Evolutionary conservation across 768 basidiomycete genomes (phyloP).

Genomic region (Amanita phalloides): DNA sequence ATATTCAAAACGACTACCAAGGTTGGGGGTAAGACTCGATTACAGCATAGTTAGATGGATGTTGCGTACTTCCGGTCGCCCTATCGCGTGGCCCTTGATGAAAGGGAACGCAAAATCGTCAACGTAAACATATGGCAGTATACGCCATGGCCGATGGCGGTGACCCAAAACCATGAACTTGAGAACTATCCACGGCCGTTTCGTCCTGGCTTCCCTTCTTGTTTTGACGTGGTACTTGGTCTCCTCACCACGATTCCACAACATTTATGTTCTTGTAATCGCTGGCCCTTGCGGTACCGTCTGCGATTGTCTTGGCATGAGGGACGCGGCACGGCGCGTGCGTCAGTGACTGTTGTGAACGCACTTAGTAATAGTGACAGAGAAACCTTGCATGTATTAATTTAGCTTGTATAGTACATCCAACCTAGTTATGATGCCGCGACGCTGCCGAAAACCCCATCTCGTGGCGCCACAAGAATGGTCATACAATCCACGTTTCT

Average conservation of each 20-base stretch:
- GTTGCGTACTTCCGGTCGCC: slow-evolving; percentile 58
- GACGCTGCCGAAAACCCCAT: too few species aligned
- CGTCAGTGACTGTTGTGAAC: too few species aligned
- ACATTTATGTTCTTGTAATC: slow-evolving; percentile 11
- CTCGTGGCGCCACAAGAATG: too few species aligned
- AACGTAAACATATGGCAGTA: slow-evolving; percentile 66
- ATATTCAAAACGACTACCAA: slow-evolving; percentile 47
- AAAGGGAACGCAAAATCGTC: slow-evolving; percentile 62
- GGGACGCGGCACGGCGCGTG: too few species aligned
- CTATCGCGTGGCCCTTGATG: slow-evolving; percentile 45
- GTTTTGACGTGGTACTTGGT: slow-evolving; percentile 27
- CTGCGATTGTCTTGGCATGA: not conserved
- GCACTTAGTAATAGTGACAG: too few species aligned
- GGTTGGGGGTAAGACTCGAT: slow-evolving; percentile 4
- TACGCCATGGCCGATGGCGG: slow-evolving; percentile 53
- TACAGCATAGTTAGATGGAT: not conserved
- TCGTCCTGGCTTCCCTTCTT: slow-evolving; percentile 29
- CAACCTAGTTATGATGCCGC: too few species aligned
- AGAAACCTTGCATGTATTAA: too few species aligned
- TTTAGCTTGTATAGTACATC: too few species aligned
- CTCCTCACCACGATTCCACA: slow-evolving; percentile 49
- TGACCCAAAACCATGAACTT: slow-evolving; percentile 56
- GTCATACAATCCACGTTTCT: too few species aligned
- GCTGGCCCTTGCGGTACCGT: not conserved
- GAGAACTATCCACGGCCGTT: slow-evolving; percentile 60